Base-by-base conservation (phyloP, 2,329 filamentous ascomycete genomes). In the Drechslerella dactyloides region DNA sequence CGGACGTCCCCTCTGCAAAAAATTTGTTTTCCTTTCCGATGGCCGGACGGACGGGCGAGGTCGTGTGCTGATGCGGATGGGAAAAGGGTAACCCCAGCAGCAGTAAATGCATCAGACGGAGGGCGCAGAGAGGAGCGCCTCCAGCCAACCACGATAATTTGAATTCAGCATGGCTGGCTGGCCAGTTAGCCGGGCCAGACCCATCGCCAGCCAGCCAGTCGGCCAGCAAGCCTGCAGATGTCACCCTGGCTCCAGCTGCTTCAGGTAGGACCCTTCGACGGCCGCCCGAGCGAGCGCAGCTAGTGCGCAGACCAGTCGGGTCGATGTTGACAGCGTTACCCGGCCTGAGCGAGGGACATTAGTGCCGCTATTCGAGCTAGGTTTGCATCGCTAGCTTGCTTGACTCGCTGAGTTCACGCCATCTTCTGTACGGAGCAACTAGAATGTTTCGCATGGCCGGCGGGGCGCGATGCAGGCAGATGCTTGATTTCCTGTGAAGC, bases 221-320 rank as follows among this genome's bases (percentile, higher is more conserved):
- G 3, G 27, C 8, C 27, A 3, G 27, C n/a, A n/a, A n/a, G 37
- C 56, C 56, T 50, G 42, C 37, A 57, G 40, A 57, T 46, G 19
- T 23, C 19, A 54, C 51, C 52, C 48, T 42, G 8, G 58, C 44
- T 23, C 27, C 17, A 50, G 33, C 21, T 54, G 8, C 37, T 59
- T 70, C 66, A 42, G 30, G 66, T 70, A 64, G 66, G 66, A 70
- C 59, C 59, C 58, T 63, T 59, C 37, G 27, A 30, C 37, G 37
- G 37, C 37, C 37, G 11, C 37, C 37, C 37, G 37, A 42, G 11
- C 37, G n/a, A 17, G 37, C 4, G n/a, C 13, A 42, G 37, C 37
- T 13, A 42, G 37, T 15, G 37, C 27, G 27, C 27, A 42, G 37
- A 42, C 37, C 13, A 42, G 37, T 42, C n/a, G n/a, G 11, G 11